Conservation (phyloP, 1,139 yeast genomes). For the Candida tetrigidarum region DNA sequence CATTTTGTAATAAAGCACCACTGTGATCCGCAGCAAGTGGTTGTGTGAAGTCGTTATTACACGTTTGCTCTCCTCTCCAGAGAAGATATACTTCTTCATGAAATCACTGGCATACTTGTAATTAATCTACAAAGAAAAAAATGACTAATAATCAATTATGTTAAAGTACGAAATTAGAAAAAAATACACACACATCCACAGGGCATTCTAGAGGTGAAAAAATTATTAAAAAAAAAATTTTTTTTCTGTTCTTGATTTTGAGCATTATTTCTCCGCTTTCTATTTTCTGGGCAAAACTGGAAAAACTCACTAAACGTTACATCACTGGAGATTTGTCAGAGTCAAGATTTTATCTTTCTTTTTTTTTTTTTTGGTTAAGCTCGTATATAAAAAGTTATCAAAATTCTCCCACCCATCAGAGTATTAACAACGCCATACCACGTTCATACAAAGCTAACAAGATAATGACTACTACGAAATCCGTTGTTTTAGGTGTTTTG, state of each 20-base stretch:
- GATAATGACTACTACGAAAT: constrained; percentile 20
- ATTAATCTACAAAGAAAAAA: no score
- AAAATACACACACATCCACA: no score
- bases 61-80: no score
- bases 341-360: not conserved
- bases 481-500: constrained; percentile 60
- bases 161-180: no score
- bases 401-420: not conserved
- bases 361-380: no score
- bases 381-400: not conserved
- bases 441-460: not conserved
- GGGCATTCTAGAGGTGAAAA: not conserved
- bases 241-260: not conserved
- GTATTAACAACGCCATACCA: not conserved
- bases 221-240: no score
- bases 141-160: no score
- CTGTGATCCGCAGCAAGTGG: no score
- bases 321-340: not conserved
- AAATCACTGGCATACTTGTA: no score
- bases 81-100: no score
- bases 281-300: not conserved
- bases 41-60: no score
- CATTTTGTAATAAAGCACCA: no score
- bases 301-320: not conserved
- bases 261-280: not conserved